phyloP scores from a whole-genome alignment of 331 rosid genomes.

The Prunus yedoensis region DNA sequence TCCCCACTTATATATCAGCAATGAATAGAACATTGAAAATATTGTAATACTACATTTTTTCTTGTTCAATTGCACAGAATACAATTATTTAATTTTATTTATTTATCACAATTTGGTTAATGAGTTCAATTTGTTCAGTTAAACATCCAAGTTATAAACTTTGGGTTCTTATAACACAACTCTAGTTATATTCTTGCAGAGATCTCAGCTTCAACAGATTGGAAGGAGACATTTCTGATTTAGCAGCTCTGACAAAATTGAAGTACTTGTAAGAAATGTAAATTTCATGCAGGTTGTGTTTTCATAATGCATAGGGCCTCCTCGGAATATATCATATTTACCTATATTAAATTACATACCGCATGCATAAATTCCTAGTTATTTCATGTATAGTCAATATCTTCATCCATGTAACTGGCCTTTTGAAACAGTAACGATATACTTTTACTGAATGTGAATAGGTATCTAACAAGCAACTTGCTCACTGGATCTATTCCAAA shows the following conservation, averaged over 20 bases:
- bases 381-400: too few relatives aligned
- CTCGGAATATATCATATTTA: not conserved
- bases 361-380: too few relatives aligned
- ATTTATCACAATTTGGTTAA: not conserved
- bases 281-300: not conserved
- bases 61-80: not conserved
- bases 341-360: too few relatives aligned
- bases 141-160: not conserved
- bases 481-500: too few relatives aligned
- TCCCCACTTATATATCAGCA: not conserved
- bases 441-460: too few relatives aligned
- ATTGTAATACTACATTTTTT: conserved; percentile 7
- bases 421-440: too few relatives aligned
- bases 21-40: not conserved
- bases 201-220: conserved; percentile 33
- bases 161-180: not conserved
- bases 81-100: not conserved
- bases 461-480: too few relatives aligned
- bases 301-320: not conserved
- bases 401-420: too few relatives aligned
- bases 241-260: not conserved
- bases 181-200: not conserved
- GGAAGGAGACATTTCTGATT: conserved; percentile 12
- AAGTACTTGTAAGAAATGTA: conserved; percentile 22
- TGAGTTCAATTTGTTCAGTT: not conserved